Evolutionary conservation across 2,329 filamentous ascomycete genomes (phyloP).

Genomic region (Trichophyton equinum): DNA sequence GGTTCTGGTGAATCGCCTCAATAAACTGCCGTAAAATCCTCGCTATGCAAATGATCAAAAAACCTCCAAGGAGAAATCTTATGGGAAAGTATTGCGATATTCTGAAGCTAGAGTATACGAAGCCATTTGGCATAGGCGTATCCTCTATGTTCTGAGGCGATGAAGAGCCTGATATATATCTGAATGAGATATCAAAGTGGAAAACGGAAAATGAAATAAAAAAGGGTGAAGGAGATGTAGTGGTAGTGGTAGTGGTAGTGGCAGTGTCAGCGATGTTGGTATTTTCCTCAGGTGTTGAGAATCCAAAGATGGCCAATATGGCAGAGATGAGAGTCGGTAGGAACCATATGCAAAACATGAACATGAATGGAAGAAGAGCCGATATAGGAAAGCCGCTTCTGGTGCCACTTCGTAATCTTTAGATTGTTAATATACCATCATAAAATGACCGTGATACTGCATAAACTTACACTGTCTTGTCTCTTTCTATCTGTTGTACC

Average conservation of each 20-base stretch:
- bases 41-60: slow-evolving; percentile 7
- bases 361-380: slow-evolving; percentile 3
- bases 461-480: slow-evolving; percentile 48
- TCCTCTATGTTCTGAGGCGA: not conserved
- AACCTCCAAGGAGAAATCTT: slow-evolving; percentile 6
- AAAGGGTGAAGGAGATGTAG: slow-evolving; percentile 5
- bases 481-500: slow-evolving; percentile 60
- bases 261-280: not conserved
- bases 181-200: slow-evolving; percentile 27
- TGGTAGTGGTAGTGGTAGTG: not conserved
- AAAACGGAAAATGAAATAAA: slow-evolving; percentile 23
- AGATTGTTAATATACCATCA: not conserved
- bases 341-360: slow-evolving; percentile 4
- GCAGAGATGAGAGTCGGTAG: not conserved
- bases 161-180: slow-evolving; percentile 8
- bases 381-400: not conserved
- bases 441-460: not conserved
- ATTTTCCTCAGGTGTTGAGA: not conserved
- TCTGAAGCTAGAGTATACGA: slow-evolving; percentile 5
- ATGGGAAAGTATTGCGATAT: slow-evolving; percentile 6
- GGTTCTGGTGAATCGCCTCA: slow-evolving; percentile 4
- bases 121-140: not conserved
- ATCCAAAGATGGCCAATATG: not conserved
- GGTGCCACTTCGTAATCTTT: not conserved
- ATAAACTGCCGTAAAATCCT: slow-evolving; percentile 9